Evolutionary conservation across 352 stramenopile species (phyloP), one percentile per base, ranked within the genome.

Genomic region (Phytophthora sp.): DNA sequence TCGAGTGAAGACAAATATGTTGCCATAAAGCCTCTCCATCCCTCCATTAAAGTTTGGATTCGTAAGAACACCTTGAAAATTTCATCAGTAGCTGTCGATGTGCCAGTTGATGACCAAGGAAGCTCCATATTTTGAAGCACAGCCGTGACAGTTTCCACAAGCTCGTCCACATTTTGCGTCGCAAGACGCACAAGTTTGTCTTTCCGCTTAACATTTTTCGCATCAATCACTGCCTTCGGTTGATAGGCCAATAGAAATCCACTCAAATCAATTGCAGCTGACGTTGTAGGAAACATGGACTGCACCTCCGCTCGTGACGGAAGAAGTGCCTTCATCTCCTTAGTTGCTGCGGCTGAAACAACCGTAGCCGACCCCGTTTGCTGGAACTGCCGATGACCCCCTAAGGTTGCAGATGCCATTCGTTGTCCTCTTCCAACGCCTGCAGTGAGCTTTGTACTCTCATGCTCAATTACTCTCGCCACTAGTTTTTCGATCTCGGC

Each of bases 281-380:
- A 57, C 18, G n/a, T 31, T 18, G 31, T 36, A 13, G 31, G 23
- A 35, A 68, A 74, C 20, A 73, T 29, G 18, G 56, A 63, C 6
- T 73, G 57, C 24, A 79, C 61, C 26, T 79, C 64, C 1, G 47
- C 26, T 47, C 63, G 68, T 8, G 61, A 61, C 12, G 77, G 79
- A 2, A 90, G 53, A 4, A 77, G 73, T 15, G 77, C 75, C 23
- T 77, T 84, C 54, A 86, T 54, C 49, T 90, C 83, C 47, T 79
- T 88, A 1, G 82, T 91, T 1, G 80, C 82, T 20, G 74, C 65
- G 36, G 74, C 69, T n/a, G 83, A 91, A 21, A 89, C 42, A 62
- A 58, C 29, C 20, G 51, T 21, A 65, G 63, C 26, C 38, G 64
- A 51, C 57, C 51, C 29, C 38, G 31, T 31, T 52, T 64, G 50